Percentiles rank a stretch among this genome's conserved stretches.
phyloP scores from a whole-genome alignment of 75 land plant genomes.

The Cunninghamia lanceolata region DNA sequence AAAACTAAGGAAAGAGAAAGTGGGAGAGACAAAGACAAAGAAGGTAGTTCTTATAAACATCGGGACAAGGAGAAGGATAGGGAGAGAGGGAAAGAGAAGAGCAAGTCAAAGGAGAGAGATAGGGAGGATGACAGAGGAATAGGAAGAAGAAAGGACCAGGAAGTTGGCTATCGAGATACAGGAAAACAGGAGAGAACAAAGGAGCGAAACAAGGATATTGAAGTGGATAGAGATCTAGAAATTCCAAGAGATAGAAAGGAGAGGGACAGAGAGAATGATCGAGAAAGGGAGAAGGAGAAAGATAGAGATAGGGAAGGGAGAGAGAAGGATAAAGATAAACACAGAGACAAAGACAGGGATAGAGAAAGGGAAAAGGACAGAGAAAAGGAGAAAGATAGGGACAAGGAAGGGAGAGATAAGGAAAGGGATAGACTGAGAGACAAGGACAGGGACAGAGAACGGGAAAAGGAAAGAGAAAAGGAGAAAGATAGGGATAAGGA shows the following conservation, averaged over 20 bases:
- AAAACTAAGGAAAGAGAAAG: background rate
- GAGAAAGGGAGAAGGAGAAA: constrained; percentile 8
- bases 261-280: background rate
- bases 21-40: constrained; percentile 6
- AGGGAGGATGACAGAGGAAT: constrained; percentile 1
- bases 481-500: background rate
- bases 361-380: background rate
- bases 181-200: constrained; percentile 2
- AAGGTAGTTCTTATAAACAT: background rate
- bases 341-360: background rate
- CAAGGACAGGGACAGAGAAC: background rate
- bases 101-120: background rate
- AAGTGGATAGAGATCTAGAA: constrained; percentile 2
- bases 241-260: background rate
- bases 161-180: background rate
- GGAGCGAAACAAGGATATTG: background rate
- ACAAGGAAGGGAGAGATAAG: background rate
- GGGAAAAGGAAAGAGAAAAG: background rate
- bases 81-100: background rate
- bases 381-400: background rate
- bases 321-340: background rate
- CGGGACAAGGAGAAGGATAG: constrained; percentile 3
- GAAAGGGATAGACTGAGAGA: background rate
- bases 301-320: constrained; percentile 1
- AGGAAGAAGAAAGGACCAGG: background rate